Evolutionary conservation across 768 basidiomycete species (phyloP).

Genomic region (Pulveroboletus sp.): DNA sequence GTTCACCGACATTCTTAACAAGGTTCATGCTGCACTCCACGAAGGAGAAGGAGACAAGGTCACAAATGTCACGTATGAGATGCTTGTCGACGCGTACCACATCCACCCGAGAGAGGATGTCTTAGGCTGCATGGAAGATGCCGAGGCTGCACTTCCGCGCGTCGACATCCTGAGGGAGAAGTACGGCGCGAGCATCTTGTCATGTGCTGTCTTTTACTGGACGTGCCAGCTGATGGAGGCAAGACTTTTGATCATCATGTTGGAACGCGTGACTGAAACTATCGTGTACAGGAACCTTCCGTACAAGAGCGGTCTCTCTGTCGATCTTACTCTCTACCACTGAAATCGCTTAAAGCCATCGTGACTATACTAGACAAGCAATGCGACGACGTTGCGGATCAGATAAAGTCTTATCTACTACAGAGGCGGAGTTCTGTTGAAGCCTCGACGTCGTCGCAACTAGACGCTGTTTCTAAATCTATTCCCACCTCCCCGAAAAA

Average conservation of each 20-base stretch:
- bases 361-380: slow-evolving; percentile 19
- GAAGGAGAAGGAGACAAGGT: background rate
- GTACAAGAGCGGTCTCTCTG: slow-evolving; percentile 20
- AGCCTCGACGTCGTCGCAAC: background rate
- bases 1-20: slow-evolving; percentile 24
- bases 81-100: slow-evolving; percentile 29
- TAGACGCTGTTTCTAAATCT: background rate
- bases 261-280: background rate
- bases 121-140: slow-evolving; percentile 32
- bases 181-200: slow-evolving; percentile 23
- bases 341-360: slow-evolving; percentile 18
- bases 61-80: slow-evolving; percentile 24
- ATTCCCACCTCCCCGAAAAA: slow-evolving; percentile 4
- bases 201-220: slow-evolving; percentile 45
- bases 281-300: slow-evolving; percentile 15
- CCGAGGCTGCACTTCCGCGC: slow-evolving; percentile 25
- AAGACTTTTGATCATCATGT: background rate
- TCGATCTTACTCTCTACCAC: slow-evolving; percentile 12
- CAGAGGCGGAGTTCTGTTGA: background rate
- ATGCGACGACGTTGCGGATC: slow-evolving; percentile 23
- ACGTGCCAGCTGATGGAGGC: slow-evolving; percentile 39
- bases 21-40: slow-evolving; percentile 15
- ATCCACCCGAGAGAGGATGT: slow-evolving; percentile 10
- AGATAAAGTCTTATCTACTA: slow-evolving; percentile 15
- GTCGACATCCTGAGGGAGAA: slow-evolving; percentile 14